phyloP scores from a whole-genome alignment of 2,329 filamentous ascomycete genomes.

The Cladosporium cucumerinum region DNA sequence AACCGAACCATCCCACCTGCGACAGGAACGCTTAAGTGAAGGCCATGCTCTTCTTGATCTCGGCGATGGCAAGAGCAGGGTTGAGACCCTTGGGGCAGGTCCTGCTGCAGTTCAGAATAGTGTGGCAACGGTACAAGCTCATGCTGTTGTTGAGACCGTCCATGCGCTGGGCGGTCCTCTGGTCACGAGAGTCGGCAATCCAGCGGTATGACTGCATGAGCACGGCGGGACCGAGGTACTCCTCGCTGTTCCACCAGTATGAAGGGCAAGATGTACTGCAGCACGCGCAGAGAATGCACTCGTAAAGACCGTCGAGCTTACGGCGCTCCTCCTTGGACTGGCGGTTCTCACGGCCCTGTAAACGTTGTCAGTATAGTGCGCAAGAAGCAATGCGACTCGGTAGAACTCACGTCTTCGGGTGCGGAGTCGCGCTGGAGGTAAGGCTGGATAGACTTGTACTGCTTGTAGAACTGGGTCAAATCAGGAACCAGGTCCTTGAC shows the following conservation, averaged over 20 bases:
- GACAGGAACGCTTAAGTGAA: slow-evolving; percentile 32
- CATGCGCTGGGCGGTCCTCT: slow-evolving; percentile 84
- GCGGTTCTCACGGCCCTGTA: slow-evolving; percentile 82
- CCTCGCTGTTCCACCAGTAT: slow-evolving; percentile 99
- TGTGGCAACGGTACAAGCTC: slow-evolving; percentile 98
- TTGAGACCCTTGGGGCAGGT: slow-evolving; percentile 99
- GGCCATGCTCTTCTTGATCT: slow-evolving; percentile 98
- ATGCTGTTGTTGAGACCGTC: slow-evolving; percentile 94
- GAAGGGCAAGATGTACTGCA: slow-evolving; percentile 99
- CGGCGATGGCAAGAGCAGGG: slow-evolving; percentile 88
- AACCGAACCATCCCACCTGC: not conserved
- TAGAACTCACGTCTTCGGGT: slow-evolving; percentile 68
- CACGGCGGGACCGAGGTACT: slow-evolving; percentile 95
- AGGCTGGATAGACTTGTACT: slow-evolving; percentile 99
- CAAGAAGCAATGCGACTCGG: not conserved
- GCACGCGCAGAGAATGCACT: slow-evolving; percentile 99
- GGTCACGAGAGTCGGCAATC: slow-evolving; percentile 91
- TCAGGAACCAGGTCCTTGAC: slow-evolving; percentile 99
- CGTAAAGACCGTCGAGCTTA: slow-evolving; percentile 97
- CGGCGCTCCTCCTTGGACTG: slow-evolving; percentile 88
- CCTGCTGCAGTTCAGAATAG: slow-evolving; percentile 96
- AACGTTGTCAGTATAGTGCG: slow-evolving; percentile 19
- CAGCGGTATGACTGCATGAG: slow-evolving; percentile 97
- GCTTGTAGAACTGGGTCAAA: slow-evolving; percentile 98
- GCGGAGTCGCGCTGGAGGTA: slow-evolving; percentile 91